Conservation (phyloP, 768 basidiomycete genomes). For the Cystofilobasidium macerans region DNA sequence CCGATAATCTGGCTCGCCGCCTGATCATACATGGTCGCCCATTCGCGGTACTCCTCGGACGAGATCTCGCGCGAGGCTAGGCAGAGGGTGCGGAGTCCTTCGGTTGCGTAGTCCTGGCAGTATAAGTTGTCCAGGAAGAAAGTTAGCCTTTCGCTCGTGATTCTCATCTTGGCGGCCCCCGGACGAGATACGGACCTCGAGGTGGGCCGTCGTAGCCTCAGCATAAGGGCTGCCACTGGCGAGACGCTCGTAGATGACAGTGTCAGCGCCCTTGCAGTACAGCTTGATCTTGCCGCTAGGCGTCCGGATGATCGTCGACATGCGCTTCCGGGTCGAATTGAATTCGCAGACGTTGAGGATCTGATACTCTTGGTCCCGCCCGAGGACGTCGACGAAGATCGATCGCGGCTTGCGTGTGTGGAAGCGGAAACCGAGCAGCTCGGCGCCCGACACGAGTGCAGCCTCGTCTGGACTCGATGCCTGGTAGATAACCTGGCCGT, state of each 20-base stretch:
- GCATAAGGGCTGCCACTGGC: slow-evolving; percentile 63
- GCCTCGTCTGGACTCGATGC: slow-evolving; percentile 98
- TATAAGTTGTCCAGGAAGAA: neutral
- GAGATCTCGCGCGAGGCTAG: slow-evolving; percentile 87
- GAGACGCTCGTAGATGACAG: slow-evolving; percentile 89
- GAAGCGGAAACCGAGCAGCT: slow-evolving; percentile 82
- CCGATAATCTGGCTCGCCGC: slow-evolving; percentile 85
- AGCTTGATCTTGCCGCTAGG: slow-evolving; percentile 87
- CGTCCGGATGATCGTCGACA: slow-evolving; percentile 84
- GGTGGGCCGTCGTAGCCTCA: slow-evolving; percentile 75
- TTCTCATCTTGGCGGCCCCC: neutral
- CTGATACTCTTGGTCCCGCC: slow-evolving; percentile 65
- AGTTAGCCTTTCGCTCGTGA: neutral
- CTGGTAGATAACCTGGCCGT: slow-evolving; percentile 81
- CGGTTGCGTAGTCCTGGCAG: slow-evolving; percentile 92
- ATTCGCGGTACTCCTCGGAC: slow-evolving; percentile 78
- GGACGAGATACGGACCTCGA: slow-evolving; percentile 52
- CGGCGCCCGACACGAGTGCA: slow-evolving; percentile 86
- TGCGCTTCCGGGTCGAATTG: slow-evolving; percentile 92
- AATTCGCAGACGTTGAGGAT: slow-evolving; percentile 97
- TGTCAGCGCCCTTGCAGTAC: slow-evolving; percentile 95
- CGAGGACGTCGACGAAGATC: slow-evolving; percentile 73
- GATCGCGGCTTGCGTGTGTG: slow-evolving; percentile 96
- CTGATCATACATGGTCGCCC: slow-evolving; percentile 76
- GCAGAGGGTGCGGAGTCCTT: slow-evolving; percentile 92